A percentile compares a stretch with the other conserved stretches of the same genome.
phyloP scores from a whole-genome alignment of 2,329 filamentous ascomycete genomes.

The Nemania sp. region DNA sequence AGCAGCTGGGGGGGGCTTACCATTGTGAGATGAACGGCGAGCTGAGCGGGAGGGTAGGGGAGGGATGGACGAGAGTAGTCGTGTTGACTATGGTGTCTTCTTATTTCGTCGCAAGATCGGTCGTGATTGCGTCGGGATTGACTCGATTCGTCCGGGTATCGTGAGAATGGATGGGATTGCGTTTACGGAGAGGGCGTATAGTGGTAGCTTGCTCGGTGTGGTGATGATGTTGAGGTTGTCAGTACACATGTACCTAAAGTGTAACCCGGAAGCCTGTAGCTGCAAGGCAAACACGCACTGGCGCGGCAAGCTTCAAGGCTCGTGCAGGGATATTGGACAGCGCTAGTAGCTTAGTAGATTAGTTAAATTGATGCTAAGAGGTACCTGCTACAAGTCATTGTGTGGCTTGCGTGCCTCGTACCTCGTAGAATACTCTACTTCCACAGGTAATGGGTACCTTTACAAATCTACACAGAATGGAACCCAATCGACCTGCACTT shows the following conservation, averaged over 20 bases:
- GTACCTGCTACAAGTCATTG: not conserved
- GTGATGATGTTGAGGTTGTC: constrained; percentile 24
- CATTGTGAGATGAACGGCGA: constrained; percentile 33
- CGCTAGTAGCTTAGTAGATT: not conserved
- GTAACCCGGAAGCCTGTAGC: constrained; percentile 18
- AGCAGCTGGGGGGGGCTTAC: constrained; percentile 37
- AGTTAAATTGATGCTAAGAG: not conserved
- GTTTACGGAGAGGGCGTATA: too few species aligned
- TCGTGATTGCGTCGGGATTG: not conserved
- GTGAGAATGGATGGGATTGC: not conserved
- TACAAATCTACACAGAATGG: too few species aligned
- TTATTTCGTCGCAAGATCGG: not conserved
- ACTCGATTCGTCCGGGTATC: not conserved
- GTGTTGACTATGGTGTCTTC: not conserved
- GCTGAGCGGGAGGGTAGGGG: not conserved
- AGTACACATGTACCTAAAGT: not conserved
- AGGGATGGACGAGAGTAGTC: not conserved
- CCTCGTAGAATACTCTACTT: not conserved
- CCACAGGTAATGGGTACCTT: not conserved
- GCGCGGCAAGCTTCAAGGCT: constrained; percentile 32
- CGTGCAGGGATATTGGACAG: constrained; percentile 6
- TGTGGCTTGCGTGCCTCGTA: not conserved
- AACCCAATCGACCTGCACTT: too few species aligned
- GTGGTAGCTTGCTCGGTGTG: constrained; percentile 13
- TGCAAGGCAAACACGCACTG: constrained; percentile 35